Percentiles rank a stretch among this genome's conserved stretches.
phyloP scores from a whole-genome alignment of 768 basidiomycete species.

The Hericium rajendrae region DNA sequence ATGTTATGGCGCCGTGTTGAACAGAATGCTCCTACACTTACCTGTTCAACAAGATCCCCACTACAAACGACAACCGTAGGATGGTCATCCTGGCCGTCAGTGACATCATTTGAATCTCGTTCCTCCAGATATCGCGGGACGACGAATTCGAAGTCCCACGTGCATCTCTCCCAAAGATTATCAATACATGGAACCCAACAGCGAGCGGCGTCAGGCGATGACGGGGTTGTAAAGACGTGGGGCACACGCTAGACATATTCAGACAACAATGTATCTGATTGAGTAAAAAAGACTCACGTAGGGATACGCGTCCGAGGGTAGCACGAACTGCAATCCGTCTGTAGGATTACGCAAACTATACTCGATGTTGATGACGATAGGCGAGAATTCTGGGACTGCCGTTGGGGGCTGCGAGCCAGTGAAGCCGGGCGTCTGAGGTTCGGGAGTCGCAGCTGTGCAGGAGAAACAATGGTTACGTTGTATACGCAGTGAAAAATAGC shows the following conservation, averaged over 20 bases:
- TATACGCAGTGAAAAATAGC: slow-evolving; percentile 1
- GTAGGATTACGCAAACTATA: slow-evolving; percentile 78
- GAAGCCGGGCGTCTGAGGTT: slow-evolving; percentile 60
- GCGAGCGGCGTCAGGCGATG: slow-evolving; percentile 83
- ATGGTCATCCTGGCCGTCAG: slow-evolving; percentile 45
- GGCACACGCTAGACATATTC: slow-evolving; percentile 63
- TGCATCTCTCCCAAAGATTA: slow-evolving; percentile 89
- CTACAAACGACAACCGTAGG: slow-evolving; percentile 89
- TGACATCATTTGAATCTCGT: slow-evolving; percentile 33
- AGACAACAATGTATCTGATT: neutral
- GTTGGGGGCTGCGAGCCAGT: slow-evolving; percentile 13
- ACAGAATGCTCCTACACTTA: slow-evolving; percentile 19
- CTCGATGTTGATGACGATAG: slow-evolving; percentile 65
- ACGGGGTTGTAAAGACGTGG: slow-evolving; percentile 85
- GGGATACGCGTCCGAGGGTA: slow-evolving; percentile 75
- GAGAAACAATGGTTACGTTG: neutral
- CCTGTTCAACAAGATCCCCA: slow-evolving; percentile 92
- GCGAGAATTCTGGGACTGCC: slow-evolving; percentile 55
- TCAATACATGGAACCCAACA: slow-evolving; percentile 99
- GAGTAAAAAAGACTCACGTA: slow-evolving; percentile 45
- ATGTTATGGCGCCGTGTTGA: slow-evolving; percentile 3
- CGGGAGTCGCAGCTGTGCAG: slow-evolving; percentile 58
- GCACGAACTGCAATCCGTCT: slow-evolving; percentile 78
- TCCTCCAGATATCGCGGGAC: slow-evolving; percentile 81
- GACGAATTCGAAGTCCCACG: slow-evolving; percentile 97